Evolutionary conservation across 2,329 filamentous ascomycete species (phyloP).

Genomic region (Scopulariopsis brevicaulis): DNA sequence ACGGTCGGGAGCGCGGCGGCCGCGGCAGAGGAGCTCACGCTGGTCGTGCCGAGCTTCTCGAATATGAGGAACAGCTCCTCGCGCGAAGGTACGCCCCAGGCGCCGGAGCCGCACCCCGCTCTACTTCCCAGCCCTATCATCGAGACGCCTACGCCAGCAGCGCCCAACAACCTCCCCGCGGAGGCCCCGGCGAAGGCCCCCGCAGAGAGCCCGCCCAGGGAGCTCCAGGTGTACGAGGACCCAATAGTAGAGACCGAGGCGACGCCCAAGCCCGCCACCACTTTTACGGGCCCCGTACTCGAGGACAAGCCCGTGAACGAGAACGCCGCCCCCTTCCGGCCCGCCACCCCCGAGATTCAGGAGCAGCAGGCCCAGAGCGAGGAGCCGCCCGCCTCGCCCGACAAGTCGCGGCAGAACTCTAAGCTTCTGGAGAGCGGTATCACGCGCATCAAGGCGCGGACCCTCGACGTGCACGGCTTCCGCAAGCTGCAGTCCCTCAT

Average conservation of each 20-base stretch:
- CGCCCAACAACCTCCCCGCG: not conserved
- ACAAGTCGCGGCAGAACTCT: slow-evolving; percentile 44
- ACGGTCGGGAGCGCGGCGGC: slow-evolving; percentile 19
- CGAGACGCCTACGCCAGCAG: not conserved
- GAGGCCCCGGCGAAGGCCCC: not conserved
- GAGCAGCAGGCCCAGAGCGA: not conserved
- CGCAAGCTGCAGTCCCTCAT: slow-evolving; percentile 66
- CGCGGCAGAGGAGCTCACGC: slow-evolving; percentile 31
- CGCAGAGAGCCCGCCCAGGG: not conserved
- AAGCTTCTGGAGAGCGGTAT: slow-evolving; percentile 65
- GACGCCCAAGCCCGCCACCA: slow-evolving; percentile 27
- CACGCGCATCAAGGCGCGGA: slow-evolving; percentile 56
- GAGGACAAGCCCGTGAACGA: slow-evolving; percentile 52
- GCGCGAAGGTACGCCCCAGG: slow-evolving; percentile 1
- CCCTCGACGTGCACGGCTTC: slow-evolving; percentile 73
- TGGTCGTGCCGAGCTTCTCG: slow-evolving; percentile 36
- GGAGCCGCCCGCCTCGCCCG: slow-evolving; percentile 23
- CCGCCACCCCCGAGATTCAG: not conserved
- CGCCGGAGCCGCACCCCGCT: slow-evolving; percentile 14
- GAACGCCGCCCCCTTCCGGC: slow-evolving; percentile 19
- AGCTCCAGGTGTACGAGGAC: slow-evolving; percentile 43
- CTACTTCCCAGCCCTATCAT: slow-evolving; percentile 1
- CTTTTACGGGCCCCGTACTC: slow-evolving; percentile 36
- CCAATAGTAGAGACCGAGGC: slow-evolving; percentile 39
- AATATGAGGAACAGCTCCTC: slow-evolving; percentile 15